These are phyloP conservation scores for Eremothecium sinecaudum DNA, from an alignment of 1,139 yeast species.

Conservation along the genomic window DNA sequence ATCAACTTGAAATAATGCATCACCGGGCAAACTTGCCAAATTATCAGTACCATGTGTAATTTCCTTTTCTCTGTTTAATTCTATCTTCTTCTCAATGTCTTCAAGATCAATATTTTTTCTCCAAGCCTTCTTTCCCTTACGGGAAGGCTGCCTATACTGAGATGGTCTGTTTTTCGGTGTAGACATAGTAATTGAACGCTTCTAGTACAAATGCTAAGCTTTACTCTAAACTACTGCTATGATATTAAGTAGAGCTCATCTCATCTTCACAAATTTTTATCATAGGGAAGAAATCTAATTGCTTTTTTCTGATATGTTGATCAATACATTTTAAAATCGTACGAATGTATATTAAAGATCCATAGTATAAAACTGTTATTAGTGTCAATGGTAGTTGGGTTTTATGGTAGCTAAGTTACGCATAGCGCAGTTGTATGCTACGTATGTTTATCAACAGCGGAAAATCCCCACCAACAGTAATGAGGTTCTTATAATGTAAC, in stretches of 20 bases:
- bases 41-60: conserved; percentile 51
- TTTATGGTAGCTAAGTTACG: too few species aligned
- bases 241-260: background rate
- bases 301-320: background rate
- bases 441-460: too few species aligned
- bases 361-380: too few species aligned
- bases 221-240: too few species aligned
- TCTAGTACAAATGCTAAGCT: too few species aligned
- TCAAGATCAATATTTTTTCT: conserved; percentile 84
- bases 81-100: conserved; percentile 65
- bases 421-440: too few species aligned
- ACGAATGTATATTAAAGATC: background rate
- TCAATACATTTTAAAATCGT: background rate
- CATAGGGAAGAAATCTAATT: background rate
- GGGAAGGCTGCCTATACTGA: conserved; percentile 54
- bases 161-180: conserved; percentile 37
- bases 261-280: background rate
- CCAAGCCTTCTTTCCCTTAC: conserved; percentile 95
- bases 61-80: conserved; percentile 57
- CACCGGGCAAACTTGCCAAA: conserved; percentile 33
- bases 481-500: conserved; percentile 33
- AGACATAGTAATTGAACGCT: too few species aligned
- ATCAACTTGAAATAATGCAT: conserved; percentile 64
- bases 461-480: too few species aligned
- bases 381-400: too few species aligned